phyloP scores from a whole-genome alignment of 805 yeast genomes.

The Saccharomycopsis vini region DNA sequence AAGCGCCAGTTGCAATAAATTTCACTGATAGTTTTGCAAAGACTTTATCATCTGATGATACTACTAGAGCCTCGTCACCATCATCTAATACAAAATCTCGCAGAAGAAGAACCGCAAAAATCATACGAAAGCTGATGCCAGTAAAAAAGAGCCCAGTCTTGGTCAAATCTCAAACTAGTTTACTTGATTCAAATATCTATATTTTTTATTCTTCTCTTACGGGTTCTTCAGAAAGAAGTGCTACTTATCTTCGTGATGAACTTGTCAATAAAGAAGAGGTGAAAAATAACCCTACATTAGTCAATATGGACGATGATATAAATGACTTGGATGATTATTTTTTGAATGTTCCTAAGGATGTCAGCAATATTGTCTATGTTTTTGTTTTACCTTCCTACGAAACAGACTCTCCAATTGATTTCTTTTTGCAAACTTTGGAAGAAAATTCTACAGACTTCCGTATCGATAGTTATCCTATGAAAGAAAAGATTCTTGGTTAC shows the following conservation, averaged over 20 bases:
- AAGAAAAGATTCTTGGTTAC: slow-evolving; percentile 53
- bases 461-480: slow-evolving; percentile 71
- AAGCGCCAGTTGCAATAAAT: slow-evolving; percentile 28
- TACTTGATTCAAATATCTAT: slow-evolving; percentile 37
- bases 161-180: slow-evolving; percentile 9
- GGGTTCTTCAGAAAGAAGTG: slow-evolving; percentile 70
- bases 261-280: slow-evolving; percentile 26
- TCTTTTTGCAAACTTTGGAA: slow-evolving; percentile 66
- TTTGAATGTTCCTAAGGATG: slow-evolving; percentile 45
- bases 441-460: slow-evolving; percentile 83
- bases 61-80: neutral
- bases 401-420: slow-evolving; percentile 87
- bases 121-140: slow-evolving; percentile 12
- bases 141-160: slow-evolving; percentile 12
- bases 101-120: slow-evolving; percentile 11
- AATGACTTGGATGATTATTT: slow-evolving; percentile 81
- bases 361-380: slow-evolving; percentile 47
- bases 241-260: slow-evolving; percentile 38
- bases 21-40: slow-evolving; percentile 29
- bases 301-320: slow-evolving; percentile 71
- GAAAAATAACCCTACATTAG: slow-evolving; percentile 38
- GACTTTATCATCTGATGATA: neutral
- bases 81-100: neutral
- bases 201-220: slow-evolving; percentile 81
- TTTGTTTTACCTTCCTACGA: slow-evolving; percentile 84